phyloP scores from a whole-genome alignment of 1,284 basidiomycete species.

The Fomitiporia mediterranea region DNA sequence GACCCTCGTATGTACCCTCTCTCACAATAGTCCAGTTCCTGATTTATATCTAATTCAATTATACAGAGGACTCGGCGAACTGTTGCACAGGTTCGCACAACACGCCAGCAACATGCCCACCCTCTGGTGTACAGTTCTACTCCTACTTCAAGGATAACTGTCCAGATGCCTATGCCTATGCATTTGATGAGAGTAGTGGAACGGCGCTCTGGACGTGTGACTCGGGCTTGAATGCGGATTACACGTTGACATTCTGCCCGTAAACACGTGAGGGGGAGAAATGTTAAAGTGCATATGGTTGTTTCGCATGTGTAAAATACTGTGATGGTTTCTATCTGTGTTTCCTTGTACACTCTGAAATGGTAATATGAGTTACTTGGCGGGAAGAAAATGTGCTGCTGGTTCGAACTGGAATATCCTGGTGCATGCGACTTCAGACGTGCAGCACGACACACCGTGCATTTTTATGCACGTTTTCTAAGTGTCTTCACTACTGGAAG shows the following conservation, averaged over 20 bases:
- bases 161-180: conserved; percentile 53
- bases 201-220: conserved; percentile 51
- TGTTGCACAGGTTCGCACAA: conserved; percentile 53
- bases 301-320: neutral
- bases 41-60: neutral
- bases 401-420: too few relatives aligned
- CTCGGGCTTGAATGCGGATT: conserved; percentile 39
- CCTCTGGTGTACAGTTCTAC: conserved; percentile 47
- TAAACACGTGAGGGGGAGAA: neutral
- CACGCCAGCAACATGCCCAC: conserved; percentile 48
- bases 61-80: conserved; percentile 35
- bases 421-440: too few relatives aligned
- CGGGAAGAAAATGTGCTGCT: too few relatives aligned
- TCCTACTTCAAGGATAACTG: conserved; percentile 53
- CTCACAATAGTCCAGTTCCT: neutral
- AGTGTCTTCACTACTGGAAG: too few relatives aligned
- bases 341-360: too few relatives aligned
- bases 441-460: too few relatives aligned
- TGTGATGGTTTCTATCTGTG: neutral
- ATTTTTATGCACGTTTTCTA: too few relatives aligned
- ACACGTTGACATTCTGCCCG: conserved; percentile 55
- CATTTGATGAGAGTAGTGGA: conserved; percentile 49
- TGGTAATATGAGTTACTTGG: too few relatives aligned
- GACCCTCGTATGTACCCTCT: conserved; percentile 34
- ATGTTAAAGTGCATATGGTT: neutral